Evolutionary conservation across 768 basidiomycete species (phyloP).

Genomic region (Tricholoma bakamatsutake): DNA sequence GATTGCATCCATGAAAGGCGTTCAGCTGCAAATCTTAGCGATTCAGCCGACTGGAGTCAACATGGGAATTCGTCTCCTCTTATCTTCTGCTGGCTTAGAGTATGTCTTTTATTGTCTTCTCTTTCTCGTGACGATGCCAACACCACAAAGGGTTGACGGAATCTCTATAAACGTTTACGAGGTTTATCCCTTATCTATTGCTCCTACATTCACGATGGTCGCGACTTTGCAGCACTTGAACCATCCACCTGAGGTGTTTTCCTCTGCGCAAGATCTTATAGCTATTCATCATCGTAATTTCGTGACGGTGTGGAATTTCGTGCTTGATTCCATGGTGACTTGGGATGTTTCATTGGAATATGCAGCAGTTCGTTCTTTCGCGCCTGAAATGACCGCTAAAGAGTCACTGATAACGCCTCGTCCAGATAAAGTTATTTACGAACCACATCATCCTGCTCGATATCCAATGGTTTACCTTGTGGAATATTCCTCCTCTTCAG

Average conservation of each 20-base stretch:
- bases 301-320: slow-evolving; percentile 3
- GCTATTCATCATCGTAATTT: background rate
- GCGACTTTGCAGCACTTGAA: background rate
- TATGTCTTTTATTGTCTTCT: background rate
- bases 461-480: background rate
- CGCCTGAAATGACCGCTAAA: background rate
- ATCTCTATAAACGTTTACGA: background rate
- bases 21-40: background rate
- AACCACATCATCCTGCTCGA: background rate
- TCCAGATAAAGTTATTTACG: background rate
- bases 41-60: background rate
- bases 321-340: background rate
- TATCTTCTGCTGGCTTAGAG: background rate
- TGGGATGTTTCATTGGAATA: background rate
- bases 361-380: background rate
- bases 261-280: background rate
- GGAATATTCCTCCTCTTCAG: background rate
- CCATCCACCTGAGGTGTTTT: background rate
- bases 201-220: background rate
- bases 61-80: background rate
- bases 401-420: background rate
- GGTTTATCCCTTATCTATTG: background rate
- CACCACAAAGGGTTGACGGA: background rate
- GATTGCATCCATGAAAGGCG: background rate
- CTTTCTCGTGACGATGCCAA: background rate